phyloP scores from a whole-genome alignment of 2,329 filamentous ascomycete genomes.

The Hypoxylon sp. region DNA sequence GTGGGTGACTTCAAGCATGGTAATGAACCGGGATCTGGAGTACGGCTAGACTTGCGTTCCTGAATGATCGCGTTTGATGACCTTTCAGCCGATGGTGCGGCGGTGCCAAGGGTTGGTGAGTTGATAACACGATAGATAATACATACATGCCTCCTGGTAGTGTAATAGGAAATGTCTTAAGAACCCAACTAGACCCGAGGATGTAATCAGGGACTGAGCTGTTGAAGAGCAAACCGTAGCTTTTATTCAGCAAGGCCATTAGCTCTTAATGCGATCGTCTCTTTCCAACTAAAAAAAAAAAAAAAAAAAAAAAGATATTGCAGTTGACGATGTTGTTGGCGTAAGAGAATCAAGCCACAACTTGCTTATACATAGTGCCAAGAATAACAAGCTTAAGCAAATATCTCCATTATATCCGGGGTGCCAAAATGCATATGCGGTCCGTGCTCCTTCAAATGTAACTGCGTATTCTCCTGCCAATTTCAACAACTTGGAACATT shows the following conservation, averaged over 20 bases:
- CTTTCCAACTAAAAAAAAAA: not conserved
- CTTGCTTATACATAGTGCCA: slow-evolving; percentile 24
- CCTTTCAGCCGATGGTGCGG: slow-evolving; percentile 36
- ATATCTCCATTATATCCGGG: slow-evolving; percentile 2
- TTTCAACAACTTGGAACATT: slow-evolving; percentile 34
- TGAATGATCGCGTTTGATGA: slow-evolving; percentile 34
- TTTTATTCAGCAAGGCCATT: not conserved
- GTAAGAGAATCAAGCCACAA: slow-evolving; percentile 10
- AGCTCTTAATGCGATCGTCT: not conserved
- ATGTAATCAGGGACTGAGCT: not conserved
- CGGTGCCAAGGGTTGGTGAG: slow-evolving; percentile 31
- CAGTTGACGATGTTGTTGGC: not conserved
- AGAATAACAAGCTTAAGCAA: slow-evolving; percentile 30
- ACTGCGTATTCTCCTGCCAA: slow-evolving; percentile 21
- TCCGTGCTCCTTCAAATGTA: slow-evolving; percentile 32
- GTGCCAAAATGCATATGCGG: slow-evolving; percentile 19
- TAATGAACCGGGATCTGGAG: slow-evolving; percentile 8
- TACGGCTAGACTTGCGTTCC: slow-evolving; percentile 24
- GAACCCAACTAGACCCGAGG: slow-evolving; percentile 2
- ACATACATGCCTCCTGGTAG: not conserved
- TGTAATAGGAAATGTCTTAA: not conserved
- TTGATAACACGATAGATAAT: not conserved
- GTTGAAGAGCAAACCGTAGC: not conserved
- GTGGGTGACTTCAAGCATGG: slow-evolving; percentile 7
- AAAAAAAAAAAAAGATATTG: too few relatives aligned